Evolutionary conservation across 441 rosid species (phyloP), one percentile per base, ranked within the genome.

Genomic region (Eruca vesicaria): DNA sequence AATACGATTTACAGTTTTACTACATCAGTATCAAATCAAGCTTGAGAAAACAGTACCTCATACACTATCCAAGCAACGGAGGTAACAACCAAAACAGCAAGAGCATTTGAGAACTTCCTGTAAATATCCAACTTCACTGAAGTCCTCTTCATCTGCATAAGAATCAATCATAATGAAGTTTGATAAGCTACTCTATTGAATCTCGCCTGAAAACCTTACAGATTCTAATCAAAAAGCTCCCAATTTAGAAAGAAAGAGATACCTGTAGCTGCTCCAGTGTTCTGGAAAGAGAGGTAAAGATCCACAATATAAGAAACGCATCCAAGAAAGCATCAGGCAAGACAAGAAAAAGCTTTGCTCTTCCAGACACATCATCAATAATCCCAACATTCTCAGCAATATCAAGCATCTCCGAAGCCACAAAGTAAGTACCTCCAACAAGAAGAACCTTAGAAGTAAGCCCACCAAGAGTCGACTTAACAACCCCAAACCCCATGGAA

Each of bases 401-500:
- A 83, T 91, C 90, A 58, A 93, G 92, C 73, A 93, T 78, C 79
- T 95, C 98, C 21, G 99, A 90, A 63, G 99, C 99, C 78, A 95
- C 63, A 78, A 95, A 93, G 84, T 93, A 95, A 76, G 96, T 93
- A 18, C 71, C 48, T 33, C 99, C 98, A 81, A 95, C 84, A 69
- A 93, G 92, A 57, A 90, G 86, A 73, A 95, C 97, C 83, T 95
- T 95, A 5, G 96, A 86, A 29, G 96, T 92, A 78, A 95, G 92
- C 71, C 96, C 99, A 75, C 99, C 99, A 63, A 95, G 94, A 48
- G 98, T 95, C 33, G 98, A 94, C 77, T 96, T 82, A 16, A 95
- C 97, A 75, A 95, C 99, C 76, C 99, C 99, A 74, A 88, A 95
- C 53, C 99, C 99, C 98, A 95, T 95, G n/a, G 98, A 88, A 74